A percentile compares a stretch with the other conserved stretches of the same genome.
Evolutionary conservation across 371 early-diverging fungal genomes (phyloP).

Genomic region (Mucor sp.): DNA sequence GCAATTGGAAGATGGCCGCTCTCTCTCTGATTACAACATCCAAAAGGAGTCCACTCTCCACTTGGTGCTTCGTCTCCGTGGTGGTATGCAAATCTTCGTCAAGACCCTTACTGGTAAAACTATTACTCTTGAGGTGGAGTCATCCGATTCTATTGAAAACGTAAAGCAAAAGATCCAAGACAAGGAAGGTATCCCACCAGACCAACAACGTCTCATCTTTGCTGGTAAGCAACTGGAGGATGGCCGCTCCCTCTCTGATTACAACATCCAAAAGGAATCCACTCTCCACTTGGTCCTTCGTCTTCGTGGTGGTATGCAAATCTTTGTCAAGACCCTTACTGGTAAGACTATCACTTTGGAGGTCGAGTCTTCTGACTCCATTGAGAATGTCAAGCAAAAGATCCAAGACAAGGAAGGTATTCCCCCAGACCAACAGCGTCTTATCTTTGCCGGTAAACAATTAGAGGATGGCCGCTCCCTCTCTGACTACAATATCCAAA

Average conservation of each 20-base stretch:
- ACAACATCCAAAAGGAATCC: slow-evolving; percentile 92
- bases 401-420: slow-evolving; percentile 98
- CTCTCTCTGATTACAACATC: slow-evolving; percentile 87
- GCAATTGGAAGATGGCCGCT: slow-evolving; percentile 96
- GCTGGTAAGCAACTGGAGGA: slow-evolving; percentile 99
- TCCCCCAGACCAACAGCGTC: slow-evolving; percentile 99
- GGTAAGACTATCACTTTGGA: slow-evolving; percentile 96
- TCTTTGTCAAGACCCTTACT: slow-evolving; percentile 89
- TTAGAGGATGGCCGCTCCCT: slow-evolving; percentile 94
- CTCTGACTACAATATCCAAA: slow-evolving; percentile 83
- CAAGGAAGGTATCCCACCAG: slow-evolving; percentile 91
- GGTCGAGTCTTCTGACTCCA: slow-evolving; percentile 89
- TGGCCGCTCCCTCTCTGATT: slow-evolving; percentile 82
- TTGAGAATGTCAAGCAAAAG: slow-evolving; percentile 97
- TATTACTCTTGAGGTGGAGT: slow-evolving; percentile 97
- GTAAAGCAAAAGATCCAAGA: slow-evolving; percentile 99
- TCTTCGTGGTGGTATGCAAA: slow-evolving; percentile 94
- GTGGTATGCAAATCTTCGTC: slow-evolving; percentile 95
- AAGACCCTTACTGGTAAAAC: slow-evolving; percentile 99
- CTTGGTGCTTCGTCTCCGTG: slow-evolving; percentile 98
- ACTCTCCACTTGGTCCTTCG: slow-evolving; percentile 97
- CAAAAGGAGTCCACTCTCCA: slow-evolving; percentile 98
- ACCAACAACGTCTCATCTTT: slow-evolving; percentile 99
- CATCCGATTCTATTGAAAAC: slow-evolving; percentile 87
- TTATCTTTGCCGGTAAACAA: slow-evolving; percentile 99